Evolutionary conservation across 768 basidiomycete species (phyloP).

Genomic region (Psilocybe cubensis): DNA sequence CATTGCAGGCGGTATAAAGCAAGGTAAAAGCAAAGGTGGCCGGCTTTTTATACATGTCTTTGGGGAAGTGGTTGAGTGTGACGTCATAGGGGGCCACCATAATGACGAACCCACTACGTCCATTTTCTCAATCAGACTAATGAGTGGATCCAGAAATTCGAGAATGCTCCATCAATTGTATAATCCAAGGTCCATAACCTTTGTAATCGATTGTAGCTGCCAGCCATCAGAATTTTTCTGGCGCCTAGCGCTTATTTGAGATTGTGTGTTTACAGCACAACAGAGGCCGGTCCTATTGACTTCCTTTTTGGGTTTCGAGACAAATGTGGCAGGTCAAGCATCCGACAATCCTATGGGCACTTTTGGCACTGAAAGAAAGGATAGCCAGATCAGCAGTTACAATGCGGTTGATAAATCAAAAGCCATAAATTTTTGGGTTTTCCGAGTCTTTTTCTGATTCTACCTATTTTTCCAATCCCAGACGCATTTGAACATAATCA

Average conservation of each 20-base stretch:
- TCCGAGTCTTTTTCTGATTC: conserved; percentile 69
- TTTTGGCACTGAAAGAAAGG: no score
- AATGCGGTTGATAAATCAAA: conserved; percentile 8
- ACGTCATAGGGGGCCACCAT: conserved; percentile 19
- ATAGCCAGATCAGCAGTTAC: no score
- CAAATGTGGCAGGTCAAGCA: neutral
- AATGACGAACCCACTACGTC: conserved; percentile 15
- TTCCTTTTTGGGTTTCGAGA: neutral
- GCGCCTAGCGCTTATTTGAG: neutral
- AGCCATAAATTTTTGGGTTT: conserved; percentile 42
- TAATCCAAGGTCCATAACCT: neutral
- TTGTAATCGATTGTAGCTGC: neutral
- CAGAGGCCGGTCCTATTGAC: neutral
- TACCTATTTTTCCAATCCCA: conserved; percentile 56
- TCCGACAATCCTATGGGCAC: neutral
- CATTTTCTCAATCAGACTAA: neutral
- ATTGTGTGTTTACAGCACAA: neutral
- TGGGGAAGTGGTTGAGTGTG: conserved; percentile 15
- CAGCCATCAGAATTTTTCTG: no score
- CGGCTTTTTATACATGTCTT: conserved; percentile 23
- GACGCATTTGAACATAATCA: neutral
- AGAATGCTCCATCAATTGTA: neutral
- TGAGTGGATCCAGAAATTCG: neutral
- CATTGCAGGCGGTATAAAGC: conserved; percentile 16
- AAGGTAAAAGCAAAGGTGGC: neutral